Percentiles rank a stretch among this genome's conserved stretches.
Conservation (phyloP, 2,329 filamentous ascomycete species). For the Hymenoscyphus salicellus region DNA sequence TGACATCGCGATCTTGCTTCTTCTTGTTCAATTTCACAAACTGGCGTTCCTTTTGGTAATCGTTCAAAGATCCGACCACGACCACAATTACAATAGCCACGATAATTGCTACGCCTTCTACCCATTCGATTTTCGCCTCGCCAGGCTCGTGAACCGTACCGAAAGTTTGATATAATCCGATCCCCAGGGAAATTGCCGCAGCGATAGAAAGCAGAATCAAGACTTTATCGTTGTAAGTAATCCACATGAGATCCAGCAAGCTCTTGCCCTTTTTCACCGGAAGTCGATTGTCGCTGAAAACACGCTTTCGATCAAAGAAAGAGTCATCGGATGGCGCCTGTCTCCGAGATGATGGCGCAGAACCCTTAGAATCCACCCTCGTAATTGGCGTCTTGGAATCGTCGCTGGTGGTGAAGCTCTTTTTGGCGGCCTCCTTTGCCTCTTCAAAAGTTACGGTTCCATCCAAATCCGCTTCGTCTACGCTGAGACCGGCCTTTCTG, state of each 20-base stretch:
- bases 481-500: conserved; percentile 61
- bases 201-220: conserved; percentile 69
- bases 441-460: conserved; percentile 68
- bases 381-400: conserved; percentile 34
- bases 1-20: conserved; percentile 72
- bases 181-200: conserved; percentile 68
- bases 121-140: conserved; percentile 65
- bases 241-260: conserved; percentile 70
- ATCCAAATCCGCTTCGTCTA: conserved; percentile 64
- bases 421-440: conserved; percentile 39
- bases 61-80: conserved; percentile 72
- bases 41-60: conserved; percentile 78
- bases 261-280: conserved; percentile 67
- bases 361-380: conserved; percentile 21
- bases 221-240: conserved; percentile 79
- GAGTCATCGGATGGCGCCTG: conserved; percentile 23
- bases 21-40: conserved; percentile 79
- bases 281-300: conserved; percentile 67
- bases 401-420: conserved; percentile 14
- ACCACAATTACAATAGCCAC: conserved; percentile 74
- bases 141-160: conserved; percentile 49
- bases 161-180: conserved; percentile 72
- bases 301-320: conserved; percentile 63
- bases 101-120: conserved; percentile 77
- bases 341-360: conserved; percentile 7